These are phyloP conservation scores for Leptographium lundbergii DNA, from an alignment of 2,329 filamentous ascomycete species.

Conservation along the genomic window DNA sequence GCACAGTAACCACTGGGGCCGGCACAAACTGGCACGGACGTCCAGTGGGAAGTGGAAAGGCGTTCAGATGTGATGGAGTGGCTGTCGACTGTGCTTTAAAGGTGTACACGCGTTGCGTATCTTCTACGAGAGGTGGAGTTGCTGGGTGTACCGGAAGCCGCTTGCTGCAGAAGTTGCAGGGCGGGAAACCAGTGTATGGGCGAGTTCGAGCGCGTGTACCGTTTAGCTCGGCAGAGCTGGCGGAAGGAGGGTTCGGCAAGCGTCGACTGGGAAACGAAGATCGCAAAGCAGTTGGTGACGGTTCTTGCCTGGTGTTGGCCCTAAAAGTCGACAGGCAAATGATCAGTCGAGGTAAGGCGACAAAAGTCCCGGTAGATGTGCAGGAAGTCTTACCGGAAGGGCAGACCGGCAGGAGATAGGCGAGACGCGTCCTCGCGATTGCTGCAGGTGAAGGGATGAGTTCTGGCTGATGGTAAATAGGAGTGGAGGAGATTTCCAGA, in stretches of 20 bases:
- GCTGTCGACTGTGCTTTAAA: background rate
- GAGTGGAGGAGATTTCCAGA: background rate
- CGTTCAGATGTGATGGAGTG: background rate
- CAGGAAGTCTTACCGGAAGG: background rate
- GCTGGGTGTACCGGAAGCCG: no score
- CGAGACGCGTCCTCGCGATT: background rate
- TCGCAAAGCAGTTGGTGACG: background rate
- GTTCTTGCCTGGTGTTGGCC: background rate
- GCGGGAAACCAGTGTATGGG: no score
- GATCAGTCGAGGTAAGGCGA: background rate
- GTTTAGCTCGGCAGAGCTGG: background rate
- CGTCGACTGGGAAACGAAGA: background rate
- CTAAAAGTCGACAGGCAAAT: background rate
- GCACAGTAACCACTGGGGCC: background rate
- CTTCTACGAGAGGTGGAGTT: background rate
- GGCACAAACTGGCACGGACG: slow-evolving; percentile 1
- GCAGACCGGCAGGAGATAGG: background rate
- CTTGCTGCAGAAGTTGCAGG: background rate
- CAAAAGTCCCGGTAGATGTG: background rate
- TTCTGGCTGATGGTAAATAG: background rate
- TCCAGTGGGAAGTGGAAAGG: background rate
- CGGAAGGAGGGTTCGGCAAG: background rate
- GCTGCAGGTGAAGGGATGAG: background rate
- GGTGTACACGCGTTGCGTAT: background rate
- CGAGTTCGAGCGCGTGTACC: background rate